A percentile compares a stretch with the other conserved stretches of the same genome.
Evolutionary conservation across 2,329 filamentous ascomycete genomes (phyloP).

Genomic region (Penicillium sp.): DNA sequence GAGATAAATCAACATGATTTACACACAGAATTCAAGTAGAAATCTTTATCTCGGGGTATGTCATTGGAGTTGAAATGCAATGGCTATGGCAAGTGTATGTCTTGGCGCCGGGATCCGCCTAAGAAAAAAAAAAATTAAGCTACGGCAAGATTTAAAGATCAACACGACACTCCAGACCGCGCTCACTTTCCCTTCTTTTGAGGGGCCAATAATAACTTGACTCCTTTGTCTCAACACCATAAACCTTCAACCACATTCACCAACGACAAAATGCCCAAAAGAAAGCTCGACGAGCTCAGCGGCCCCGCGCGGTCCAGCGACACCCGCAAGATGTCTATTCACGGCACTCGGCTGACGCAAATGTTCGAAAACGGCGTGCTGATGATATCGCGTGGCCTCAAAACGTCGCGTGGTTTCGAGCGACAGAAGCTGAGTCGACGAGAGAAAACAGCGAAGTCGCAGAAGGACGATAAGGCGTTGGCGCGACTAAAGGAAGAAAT

Average conservation of each 20-base stretch:
- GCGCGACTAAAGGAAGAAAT: slow-evolving; percentile 56
- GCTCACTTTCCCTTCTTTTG: too few relatives aligned
- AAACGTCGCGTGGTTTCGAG: slow-evolving; percentile 61
- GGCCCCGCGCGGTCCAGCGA: slow-evolving; percentile 22
- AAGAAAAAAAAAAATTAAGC: slow-evolving; percentile 25
- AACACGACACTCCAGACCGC: not conserved
- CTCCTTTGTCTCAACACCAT: not conserved
- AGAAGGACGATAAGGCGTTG: slow-evolving; percentile 42
- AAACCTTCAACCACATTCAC: not conserved
- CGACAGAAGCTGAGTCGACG: slow-evolving; percentile 62
- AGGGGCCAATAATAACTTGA: not conserved
- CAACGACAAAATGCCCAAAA: slow-evolving; percentile 38
- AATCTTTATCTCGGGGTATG: not conserved
- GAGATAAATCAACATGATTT: not conserved
- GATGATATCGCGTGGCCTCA: slow-evolving; percentile 53
- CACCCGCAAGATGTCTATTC: slow-evolving; percentile 32
- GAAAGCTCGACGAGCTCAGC: slow-evolving; percentile 40
- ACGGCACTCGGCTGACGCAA: slow-evolving; percentile 42
- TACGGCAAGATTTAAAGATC: slow-evolving; percentile 10
- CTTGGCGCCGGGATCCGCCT: slow-evolving; percentile 22
- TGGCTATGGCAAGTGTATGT: slow-evolving; percentile 4
- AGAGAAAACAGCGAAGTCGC: slow-evolving; percentile 53
- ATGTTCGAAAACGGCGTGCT: slow-evolving; percentile 53
- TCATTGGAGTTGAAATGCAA: not conserved
- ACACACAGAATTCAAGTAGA: not conserved